A percentile compares a stretch with the other conserved stretches of the same genome.
Evolutionary conservation across 2,329 filamentous ascomycete species (phyloP).

Genomic region (Ceratocystis smalleyi): DNA sequence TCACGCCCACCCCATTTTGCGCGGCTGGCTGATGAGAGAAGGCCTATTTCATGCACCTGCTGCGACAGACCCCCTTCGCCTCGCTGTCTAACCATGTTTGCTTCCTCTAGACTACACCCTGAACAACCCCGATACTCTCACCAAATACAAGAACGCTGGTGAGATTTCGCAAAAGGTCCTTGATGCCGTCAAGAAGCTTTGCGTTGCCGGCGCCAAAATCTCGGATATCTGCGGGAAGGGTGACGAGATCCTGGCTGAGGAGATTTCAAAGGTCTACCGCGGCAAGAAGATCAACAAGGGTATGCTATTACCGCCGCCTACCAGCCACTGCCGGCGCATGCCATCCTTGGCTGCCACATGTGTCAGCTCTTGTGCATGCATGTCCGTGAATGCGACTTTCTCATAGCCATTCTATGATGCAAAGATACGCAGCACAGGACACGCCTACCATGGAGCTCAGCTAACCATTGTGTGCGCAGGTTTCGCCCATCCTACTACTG

Average conservation of each 20-base stretch:
- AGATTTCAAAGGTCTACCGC: constrained; percentile 90
- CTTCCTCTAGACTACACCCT: constrained; percentile 61
- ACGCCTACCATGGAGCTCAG: background rate
- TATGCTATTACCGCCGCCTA: constrained; percentile 28
- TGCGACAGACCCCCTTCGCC: background rate
- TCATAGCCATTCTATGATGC: background rate
- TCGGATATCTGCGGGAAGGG: constrained; percentile 89
- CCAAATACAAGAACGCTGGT: constrained; percentile 97
- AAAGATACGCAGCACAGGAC: background rate
- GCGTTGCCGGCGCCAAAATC: constrained; percentile 78
- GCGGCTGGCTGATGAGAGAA: too few species aligned
- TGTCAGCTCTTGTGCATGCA: background rate
- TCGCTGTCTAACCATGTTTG: background rate
- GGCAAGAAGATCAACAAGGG: constrained; percentile 95
- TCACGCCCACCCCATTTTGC: background rate
- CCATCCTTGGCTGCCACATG: background rate
- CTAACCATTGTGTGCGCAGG: constrained; percentile 32
- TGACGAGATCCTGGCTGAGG: constrained; percentile 86
- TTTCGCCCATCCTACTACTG: constrained; percentile 83
- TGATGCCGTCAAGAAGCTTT: constrained; percentile 59
- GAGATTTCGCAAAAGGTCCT: constrained; percentile 93
- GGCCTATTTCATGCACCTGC: too few species aligned
- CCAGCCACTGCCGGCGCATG: background rate
- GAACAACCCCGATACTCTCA: constrained; percentile 84
- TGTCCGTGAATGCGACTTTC: background rate